Evolutionary conservation across 441 rosid species (phyloP).

Genomic region (Daphne laureola): DNA sequence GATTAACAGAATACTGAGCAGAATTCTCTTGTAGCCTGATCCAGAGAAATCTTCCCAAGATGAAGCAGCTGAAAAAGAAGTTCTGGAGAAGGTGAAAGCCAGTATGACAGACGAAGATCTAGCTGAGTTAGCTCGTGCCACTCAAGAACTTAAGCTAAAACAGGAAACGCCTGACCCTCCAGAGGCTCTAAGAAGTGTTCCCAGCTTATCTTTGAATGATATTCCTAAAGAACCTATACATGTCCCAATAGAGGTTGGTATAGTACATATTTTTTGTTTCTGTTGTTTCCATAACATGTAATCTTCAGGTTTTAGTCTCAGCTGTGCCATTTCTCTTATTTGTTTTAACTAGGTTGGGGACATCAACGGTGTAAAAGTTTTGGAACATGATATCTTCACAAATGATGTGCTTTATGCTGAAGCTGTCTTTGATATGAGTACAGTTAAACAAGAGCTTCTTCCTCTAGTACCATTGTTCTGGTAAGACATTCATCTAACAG

Average conservation of each 20-base stretch:
- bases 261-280: conserved; percentile 9
- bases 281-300: conserved; percentile 2
- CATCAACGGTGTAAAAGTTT: conserved; percentile 71
- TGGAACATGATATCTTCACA: conserved; percentile 86
- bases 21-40: conserved; percentile 54
- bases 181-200: conserved; percentile 73
- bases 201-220: conserved; percentile 64
- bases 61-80: conserved; percentile 68
- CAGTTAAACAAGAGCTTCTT: conserved; percentile 74
- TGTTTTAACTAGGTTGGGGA: conserved; percentile 50
- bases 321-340: conserved; percentile 10
- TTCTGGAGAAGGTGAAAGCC: conserved; percentile 52
- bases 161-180: conserved; percentile 96
- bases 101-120: conserved; percentile 85
- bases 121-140: conserved; percentile 73
- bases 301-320: conserved; percentile 3
- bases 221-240: conserved; percentile 76
- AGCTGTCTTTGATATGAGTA: conserved; percentile 75
- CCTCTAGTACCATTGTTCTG: conserved; percentile 86
- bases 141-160: conserved; percentile 70
- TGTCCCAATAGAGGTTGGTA: conserved; percentile 67
- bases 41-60: conserved; percentile 75
- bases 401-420: conserved; percentile 86
- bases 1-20: conserved; percentile 1
- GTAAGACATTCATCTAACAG: conserved; percentile 26